Base-by-base conservation (phyloP, 371 early-diverging fungal genomes). In the Mortierella sp. region DNA sequence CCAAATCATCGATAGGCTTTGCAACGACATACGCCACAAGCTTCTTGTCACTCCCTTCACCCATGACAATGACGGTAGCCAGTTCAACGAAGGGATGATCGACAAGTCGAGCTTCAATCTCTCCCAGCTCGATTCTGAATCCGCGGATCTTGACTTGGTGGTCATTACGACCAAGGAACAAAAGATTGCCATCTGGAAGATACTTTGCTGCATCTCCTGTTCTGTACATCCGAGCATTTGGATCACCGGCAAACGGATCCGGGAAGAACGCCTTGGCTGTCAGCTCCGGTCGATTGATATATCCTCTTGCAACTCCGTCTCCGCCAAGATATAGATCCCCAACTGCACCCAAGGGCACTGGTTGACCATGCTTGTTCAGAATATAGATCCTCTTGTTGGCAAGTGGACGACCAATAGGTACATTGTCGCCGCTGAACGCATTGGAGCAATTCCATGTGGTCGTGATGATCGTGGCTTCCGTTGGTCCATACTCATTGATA, bases 61-160 rank as follows among this genome's bases (percentile, higher is more conserved):
- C 65, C 40, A 34, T 17, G 5, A 21, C 54, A 16, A 52, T 7
- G 6, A 57, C 58, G 27, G 51, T 14, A 3, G 54, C 56, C 25
- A 49, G 39, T 28, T 31, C 2, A 8, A 65, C 58, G 3, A 51
- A 14, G 14, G 31, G 39, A 37, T 65, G 65, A n/a, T 48, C 50
- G 3, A 43, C 50, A 34, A 64, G 64, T 4, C 31, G 56, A 50
- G 58, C 52, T 25, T 53, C 58, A 57, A 71, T 60, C 60, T 80
- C 83, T 16, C 77, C 63, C 13, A 81, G 61, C 55, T 83, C 82
- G 46, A 83, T 67, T 24, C 84, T 70, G 46, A 63, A 80, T 6
- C 84, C 84, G 28, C 69, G 61, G 28, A 83, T 44, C 68, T 83
- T 83, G 41, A 82, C 62, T 55, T 78, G 72, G 21, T 68, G 40